A percentile compares a stretch with the other conserved stretches of the same genome.
Evolutionary conservation across 192 early-diverging fungal species (phyloP).

Genomic region (Dispira simplex): DNA sequence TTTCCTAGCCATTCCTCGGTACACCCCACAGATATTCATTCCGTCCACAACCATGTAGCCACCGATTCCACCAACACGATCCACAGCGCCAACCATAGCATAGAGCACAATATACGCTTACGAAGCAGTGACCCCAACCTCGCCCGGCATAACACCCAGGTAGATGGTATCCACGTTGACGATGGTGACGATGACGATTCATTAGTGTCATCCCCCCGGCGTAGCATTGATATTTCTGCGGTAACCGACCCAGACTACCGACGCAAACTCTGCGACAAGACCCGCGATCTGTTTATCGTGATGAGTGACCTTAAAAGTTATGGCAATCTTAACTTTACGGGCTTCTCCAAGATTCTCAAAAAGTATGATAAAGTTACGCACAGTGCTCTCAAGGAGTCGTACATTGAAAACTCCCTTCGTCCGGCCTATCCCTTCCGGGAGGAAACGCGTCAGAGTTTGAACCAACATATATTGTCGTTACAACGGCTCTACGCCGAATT

Average conservation of each 20-base stretch:
- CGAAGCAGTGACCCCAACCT: too few species aligned
- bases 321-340: constrained; percentile 77
- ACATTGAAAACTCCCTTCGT: constrained; percentile 47
- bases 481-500: constrained; percentile 48
- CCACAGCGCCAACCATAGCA: not conserved
- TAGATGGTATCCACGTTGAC: not conserved
- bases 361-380: constrained; percentile 94
- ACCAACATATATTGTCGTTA: constrained; percentile 41
- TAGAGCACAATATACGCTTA: too few species aligned
- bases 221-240: not conserved
- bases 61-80: constrained; percentile 10
- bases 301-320: constrained; percentile 78
- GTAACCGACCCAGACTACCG: constrained; percentile 18
- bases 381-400: constrained; percentile 50
- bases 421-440: constrained; percentile 51
- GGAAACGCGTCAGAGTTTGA: constrained; percentile 40
- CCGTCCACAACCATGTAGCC: not conserved
- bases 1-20: not conserved
- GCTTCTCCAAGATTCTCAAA: constrained; percentile 90
- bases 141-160: too few species aligned
- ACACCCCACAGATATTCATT: not conserved
- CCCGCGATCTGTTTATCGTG: constrained; percentile 65
- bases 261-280: constrained; percentile 24
- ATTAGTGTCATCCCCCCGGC: not conserved
- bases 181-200: constrained; percentile 7